phyloP scores from a whole-genome alignment of 2,329 filamentous ascomycete genomes.

The Nemania diffusa region DNA sequence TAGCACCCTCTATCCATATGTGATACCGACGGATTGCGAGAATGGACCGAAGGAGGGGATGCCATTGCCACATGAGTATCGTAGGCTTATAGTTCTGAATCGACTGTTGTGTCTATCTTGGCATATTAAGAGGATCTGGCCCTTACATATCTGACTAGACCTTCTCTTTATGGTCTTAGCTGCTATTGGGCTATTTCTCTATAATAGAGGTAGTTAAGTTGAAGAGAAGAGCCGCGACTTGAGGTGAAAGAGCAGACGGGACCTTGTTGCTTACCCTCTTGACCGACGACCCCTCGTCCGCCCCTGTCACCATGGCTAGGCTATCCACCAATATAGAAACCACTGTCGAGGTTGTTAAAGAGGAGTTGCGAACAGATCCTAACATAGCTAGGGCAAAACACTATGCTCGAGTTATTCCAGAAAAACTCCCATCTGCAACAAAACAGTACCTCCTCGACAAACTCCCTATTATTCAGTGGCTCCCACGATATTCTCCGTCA shows the following conservation, averaged over 20 bases:
- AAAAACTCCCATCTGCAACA: conserved; percentile 61
- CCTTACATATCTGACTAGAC: conserved; percentile 24
- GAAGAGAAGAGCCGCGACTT: conserved; percentile 3
- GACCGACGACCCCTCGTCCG: background rate
- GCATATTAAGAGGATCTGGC: conserved; percentile 8
- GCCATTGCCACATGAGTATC: conserved; percentile 3
- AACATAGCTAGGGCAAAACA: conserved; percentile 51
- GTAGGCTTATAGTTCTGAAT: conserved; percentile 23
- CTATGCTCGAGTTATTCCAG: conserved; percentile 46
- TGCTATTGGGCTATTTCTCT: background rate
- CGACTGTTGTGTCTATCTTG: conserved; percentile 22
- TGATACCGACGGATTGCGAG: conserved; percentile 46
- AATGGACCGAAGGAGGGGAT: conserved; percentile 45
- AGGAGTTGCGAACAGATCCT: conserved; percentile 52
- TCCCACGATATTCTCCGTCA: conserved; percentile 68
- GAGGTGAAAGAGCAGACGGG: conserved; percentile 5
- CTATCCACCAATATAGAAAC: conserved; percentile 35
- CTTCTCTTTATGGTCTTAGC: conserved; percentile 38
- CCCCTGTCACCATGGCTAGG: conserved; percentile 35
- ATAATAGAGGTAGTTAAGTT: conserved; percentile 12
- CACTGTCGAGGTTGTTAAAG: conserved; percentile 40
- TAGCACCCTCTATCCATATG: conserved; percentile 23
- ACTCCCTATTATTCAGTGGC: conserved; percentile 70
- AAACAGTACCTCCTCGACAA: conserved; percentile 68
- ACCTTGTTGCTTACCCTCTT: background rate